Conservation (phyloP, 2,329 filamentous ascomycete genomes). For the Leptographium wingfieldii region DNA sequence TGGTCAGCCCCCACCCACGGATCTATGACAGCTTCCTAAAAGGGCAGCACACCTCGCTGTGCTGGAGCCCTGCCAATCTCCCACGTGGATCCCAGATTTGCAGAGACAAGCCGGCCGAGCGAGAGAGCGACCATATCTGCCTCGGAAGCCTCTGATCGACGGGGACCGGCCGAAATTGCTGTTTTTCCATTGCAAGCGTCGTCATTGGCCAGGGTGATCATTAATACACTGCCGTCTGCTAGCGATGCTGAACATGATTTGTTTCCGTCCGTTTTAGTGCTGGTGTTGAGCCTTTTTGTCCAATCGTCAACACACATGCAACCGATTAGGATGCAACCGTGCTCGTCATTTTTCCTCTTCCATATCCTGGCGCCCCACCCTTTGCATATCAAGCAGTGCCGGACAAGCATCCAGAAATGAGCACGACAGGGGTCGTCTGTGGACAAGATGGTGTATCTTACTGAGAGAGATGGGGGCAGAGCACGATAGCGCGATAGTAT, state of each 20-base stretch:
- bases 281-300: not conserved
- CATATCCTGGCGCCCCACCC: not conserved
- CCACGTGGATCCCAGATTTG: not conserved
- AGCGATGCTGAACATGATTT: not conserved
- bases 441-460: not conserved
- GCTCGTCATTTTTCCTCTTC: not conserved
- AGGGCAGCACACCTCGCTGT: not conserved
- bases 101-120: not conserved
- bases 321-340: not conserved
- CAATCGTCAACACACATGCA: slow-evolving; percentile 10
- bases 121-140: not conserved
- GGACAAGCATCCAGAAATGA: slow-evolving; percentile 1
- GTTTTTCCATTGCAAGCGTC: not conserved
- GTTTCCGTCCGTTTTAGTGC: not conserved
- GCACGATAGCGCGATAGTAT: not conserved
- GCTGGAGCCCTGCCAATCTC: not conserved
- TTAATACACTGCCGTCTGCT: not conserved
- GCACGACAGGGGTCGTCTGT: not conserved
- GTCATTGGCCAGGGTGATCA: not conserved
- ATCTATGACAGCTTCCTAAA: not conserved
- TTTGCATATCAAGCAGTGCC: not conserved
- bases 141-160: not conserved
- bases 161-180: too few relatives aligned
- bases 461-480: not conserved
- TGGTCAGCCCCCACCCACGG: not conserved